Conservation (phyloP, 2,329 filamentous ascomycete genomes). For the Phaeosphaeriaceae sp. region DNA sequence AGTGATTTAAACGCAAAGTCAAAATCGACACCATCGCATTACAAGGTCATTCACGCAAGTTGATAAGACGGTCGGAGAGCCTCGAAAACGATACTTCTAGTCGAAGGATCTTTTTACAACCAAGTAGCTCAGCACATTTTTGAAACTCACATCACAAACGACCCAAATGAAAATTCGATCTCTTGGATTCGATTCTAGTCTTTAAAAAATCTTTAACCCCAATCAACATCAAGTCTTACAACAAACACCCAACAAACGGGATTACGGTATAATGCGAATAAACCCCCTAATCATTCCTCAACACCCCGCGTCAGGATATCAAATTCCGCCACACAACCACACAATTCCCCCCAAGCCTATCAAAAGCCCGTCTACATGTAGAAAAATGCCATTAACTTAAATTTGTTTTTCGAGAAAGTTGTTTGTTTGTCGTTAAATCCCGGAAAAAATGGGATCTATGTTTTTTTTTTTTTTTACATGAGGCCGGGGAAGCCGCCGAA, state of each 20-base stretch:
- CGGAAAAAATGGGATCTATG: too few species aligned
- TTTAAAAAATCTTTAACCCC: slow-evolving; percentile 14
- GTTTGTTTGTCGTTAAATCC: background rate
- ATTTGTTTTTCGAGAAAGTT: slow-evolving; percentile 7
- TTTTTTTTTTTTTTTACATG: too few species aligned
- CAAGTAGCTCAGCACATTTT: too few species aligned
- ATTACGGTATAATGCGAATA: slow-evolving; percentile 47
- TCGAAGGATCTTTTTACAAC: too few species aligned
- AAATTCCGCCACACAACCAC: slow-evolving; percentile 5
- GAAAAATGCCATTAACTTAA: slow-evolving; percentile 25
- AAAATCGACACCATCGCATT: too few species aligned
- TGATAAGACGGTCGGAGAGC: too few species aligned
- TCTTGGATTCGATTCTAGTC: slow-evolving; percentile 36
- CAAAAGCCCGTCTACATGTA: slow-evolving; percentile 7
- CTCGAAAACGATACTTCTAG: too few species aligned
- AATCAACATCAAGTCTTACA: slow-evolving; percentile 6
- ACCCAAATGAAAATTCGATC: slow-evolving; percentile 16
- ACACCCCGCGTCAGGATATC: slow-evolving; percentile 20
- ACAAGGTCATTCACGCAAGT: too few species aligned
- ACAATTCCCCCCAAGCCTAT: slow-evolving; percentile 1
- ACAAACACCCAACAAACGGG: slow-evolving; percentile 8
- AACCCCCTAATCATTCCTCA: slow-evolving; percentile 23
- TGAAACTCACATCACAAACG: too few species aligned
- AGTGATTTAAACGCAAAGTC: too few species aligned
- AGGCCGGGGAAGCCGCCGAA: slow-evolving; percentile 48